Evolutionary conservation across 257 asterid genomes (phyloP).

Genomic region (Anisodus tanguticus): DNA sequence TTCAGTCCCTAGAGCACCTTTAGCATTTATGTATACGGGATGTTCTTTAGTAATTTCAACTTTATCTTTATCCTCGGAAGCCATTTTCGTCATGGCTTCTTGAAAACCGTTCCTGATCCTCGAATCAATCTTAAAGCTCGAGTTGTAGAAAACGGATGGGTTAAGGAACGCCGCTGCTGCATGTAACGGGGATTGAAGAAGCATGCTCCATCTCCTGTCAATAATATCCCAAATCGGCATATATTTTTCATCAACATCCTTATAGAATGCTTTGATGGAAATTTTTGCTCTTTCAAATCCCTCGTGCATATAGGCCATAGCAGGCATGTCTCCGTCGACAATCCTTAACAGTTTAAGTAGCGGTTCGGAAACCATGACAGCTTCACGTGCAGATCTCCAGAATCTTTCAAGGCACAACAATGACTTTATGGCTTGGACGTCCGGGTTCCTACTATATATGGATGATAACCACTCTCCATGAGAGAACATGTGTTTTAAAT

Average conservation of each 20-base stretch:
- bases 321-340: conserved; percentile 54
- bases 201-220: conserved; percentile 50
- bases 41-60: conserved; percentile 50
- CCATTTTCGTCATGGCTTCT: conserved; percentile 53
- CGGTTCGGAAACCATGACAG: conserved; percentile 43
- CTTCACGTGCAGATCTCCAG: conserved; percentile 52
- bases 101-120: conserved; percentile 55
- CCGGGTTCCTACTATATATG: conserved; percentile 31
- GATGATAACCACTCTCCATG: conserved; percentile 46
- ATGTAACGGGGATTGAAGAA: conserved; percentile 46
- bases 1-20: conserved; percentile 55
- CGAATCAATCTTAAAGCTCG: conserved; percentile 42
- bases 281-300: conserved; percentile 51
- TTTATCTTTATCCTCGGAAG: conserved; percentile 45
- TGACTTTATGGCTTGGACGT: conserved; percentile 43
- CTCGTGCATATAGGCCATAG: conserved; percentile 51
- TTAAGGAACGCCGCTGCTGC: conserved; percentile 57
- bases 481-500: conserved; percentile 47
- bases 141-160: conserved; percentile 51
- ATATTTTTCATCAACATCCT: conserved; percentile 45
- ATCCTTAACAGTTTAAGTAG: conserved; percentile 47
- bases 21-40: conserved; percentile 49
- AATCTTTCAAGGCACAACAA: conserved; percentile 38
- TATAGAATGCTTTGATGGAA: conserved; percentile 47
- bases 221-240: conserved; percentile 47